Evolutionary conservation across 78 protist species (phyloP).

Genomic region (Pelomyxa schiedti): DNA sequence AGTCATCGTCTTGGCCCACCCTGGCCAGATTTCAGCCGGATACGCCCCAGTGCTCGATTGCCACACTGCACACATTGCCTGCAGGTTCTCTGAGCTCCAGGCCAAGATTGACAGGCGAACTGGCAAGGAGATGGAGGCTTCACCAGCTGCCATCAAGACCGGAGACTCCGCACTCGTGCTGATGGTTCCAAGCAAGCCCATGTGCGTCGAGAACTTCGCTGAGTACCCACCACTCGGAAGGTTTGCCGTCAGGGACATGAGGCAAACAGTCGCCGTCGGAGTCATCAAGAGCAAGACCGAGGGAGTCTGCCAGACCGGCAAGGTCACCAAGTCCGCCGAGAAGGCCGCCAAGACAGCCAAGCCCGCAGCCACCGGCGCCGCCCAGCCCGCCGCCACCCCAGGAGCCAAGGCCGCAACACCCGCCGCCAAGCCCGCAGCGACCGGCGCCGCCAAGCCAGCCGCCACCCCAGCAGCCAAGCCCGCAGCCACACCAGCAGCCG

Average conservation of each 20-base stretch:
- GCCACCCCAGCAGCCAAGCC: no score
- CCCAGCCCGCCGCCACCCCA: no score
- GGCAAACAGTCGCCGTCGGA: slow-evolving; percentile 96
- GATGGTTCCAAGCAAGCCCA: slow-evolving; percentile 84
- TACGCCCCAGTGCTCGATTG: slow-evolving; percentile 93
- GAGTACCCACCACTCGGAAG: slow-evolving; percentile 94
- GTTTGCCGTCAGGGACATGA: slow-evolving; percentile 96
- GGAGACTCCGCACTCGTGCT: slow-evolving; percentile 89
- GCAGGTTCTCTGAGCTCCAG: slow-evolving; percentile 76
- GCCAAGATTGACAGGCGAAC: slow-evolving; percentile 83
- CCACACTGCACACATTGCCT: slow-evolving; percentile 97
- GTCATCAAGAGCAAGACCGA: slow-evolving; percentile 90
- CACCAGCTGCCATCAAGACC: slow-evolving; percentile 68
- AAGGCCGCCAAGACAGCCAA: no score
- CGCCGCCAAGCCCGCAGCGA: no score
- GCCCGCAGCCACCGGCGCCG: no score
- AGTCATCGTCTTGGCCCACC: slow-evolving; percentile 93
- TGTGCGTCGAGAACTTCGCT: slow-evolving; percentile 91
- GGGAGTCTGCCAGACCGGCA: no score
- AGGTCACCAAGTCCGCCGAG: no score
- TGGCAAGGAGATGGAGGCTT: slow-evolving; percentile 61
- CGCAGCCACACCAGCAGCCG: no score
- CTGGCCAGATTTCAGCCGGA: slow-evolving; percentile 83
- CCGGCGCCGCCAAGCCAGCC: no score
- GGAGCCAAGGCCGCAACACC: no score